phyloP scores from a whole-genome alignment of 768 basidiomycete species.

The Psilocybe azurescens region DNA sequence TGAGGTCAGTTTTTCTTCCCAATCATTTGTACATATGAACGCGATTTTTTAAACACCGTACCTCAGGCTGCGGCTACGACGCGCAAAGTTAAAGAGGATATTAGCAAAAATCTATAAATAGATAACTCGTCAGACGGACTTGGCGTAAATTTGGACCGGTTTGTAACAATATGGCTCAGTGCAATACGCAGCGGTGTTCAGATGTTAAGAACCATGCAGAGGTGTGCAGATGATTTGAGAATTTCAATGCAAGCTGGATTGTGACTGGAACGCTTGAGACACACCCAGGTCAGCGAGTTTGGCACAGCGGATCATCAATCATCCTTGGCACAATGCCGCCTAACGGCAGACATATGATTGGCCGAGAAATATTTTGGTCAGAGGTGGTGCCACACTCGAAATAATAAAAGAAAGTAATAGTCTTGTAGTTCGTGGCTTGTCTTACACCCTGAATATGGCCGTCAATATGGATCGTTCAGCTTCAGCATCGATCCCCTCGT shows the following conservation, averaged over 20 bases:
- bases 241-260: too few species aligned
- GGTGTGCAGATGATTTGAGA: too few species aligned
- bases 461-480: conserved; percentile 43
- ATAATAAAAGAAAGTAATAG: conserved; percentile 22
- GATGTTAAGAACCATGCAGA: too few species aligned
- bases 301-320: neutral
- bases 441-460: conserved; percentile 37
- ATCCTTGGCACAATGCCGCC: neutral
- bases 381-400: conserved; percentile 38
- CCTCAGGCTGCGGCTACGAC: conserved; percentile 8
- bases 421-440: conserved; percentile 7
- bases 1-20: conserved; percentile 8
- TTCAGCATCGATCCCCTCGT: conserved; percentile 48
- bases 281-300: neutral
- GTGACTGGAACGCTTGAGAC: neutral
- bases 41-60: neutral
- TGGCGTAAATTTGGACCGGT: too few species aligned
- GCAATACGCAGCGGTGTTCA: too few species aligned
- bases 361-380: conserved; percentile 35
- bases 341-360: conserved; percentile 38
- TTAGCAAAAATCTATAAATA: conserved; percentile 12
- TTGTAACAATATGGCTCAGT: neutral
- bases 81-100: conserved; percentile 16
- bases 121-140: neutral
- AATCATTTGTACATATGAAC: neutral